Conservation (phyloP, 257 asterid genomes). For the Cruciata laevipes region DNA sequence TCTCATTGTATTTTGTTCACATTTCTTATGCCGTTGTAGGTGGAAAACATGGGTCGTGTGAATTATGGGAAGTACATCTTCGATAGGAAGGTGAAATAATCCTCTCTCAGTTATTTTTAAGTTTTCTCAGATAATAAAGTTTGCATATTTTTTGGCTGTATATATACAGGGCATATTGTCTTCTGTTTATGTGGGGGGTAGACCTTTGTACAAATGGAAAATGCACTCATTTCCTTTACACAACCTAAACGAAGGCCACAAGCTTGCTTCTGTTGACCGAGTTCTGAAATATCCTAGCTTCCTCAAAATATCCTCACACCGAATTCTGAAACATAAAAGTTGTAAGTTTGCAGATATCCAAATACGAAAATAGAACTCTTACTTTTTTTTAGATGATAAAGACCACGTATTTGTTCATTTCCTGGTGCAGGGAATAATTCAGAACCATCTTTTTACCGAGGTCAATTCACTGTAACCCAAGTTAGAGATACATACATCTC, state of each 20-base stretch:
- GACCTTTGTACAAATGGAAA: constrained; percentile 65
- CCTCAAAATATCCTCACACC: constrained; percentile 21
- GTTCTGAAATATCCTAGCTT: constrained; percentile 13
- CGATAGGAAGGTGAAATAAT: constrained; percentile 69
- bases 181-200: constrained; percentile 55
- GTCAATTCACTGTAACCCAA: constrained; percentile 46
- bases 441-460: constrained; percentile 70
- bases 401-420: background rate
- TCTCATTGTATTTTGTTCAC: constrained; percentile 1
- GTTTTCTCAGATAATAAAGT: background rate
- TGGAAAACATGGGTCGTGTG: constrained; percentile 96
- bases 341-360: constrained; percentile 29
- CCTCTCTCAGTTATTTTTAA: constrained; percentile 1
- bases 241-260: constrained; percentile 43
- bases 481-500: constrained; percentile 72
- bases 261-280: constrained; percentile 33
- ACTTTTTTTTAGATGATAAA: background rate
- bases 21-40: constrained; percentile 37
- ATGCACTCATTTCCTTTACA: constrained; percentile 62
- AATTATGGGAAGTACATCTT: constrained; percentile 69
- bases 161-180: constrained; percentile 79
- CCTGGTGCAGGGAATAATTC: constrained; percentile 31
- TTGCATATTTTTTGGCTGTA: constrained; percentile 22
- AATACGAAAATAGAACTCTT: background rate
- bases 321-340: constrained; percentile 19